Evolutionary conservation across 169 alveolate species (phyloP).

Genomic region (Cystoisospora suis): DNA sequence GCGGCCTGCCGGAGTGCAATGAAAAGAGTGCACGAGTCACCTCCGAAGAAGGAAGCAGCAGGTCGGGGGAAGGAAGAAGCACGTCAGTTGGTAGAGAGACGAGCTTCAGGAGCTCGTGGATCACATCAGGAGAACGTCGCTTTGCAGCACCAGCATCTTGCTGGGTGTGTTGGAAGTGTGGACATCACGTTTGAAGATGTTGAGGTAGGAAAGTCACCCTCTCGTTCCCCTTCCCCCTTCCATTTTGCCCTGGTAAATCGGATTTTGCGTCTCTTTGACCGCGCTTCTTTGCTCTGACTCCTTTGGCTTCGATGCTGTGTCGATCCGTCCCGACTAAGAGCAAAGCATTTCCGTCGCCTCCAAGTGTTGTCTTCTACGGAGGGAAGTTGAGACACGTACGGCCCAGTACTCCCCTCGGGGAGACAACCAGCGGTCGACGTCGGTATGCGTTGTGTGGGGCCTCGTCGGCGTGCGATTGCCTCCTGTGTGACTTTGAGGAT

Average conservation of each 20-base stretch:
- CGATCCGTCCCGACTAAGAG: too few relatives aligned
- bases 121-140: neutral
- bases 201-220: neutral
- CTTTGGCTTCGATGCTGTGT: too few relatives aligned
- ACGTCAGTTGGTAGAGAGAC: neutral
- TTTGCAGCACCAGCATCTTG: constrained; percentile 1
- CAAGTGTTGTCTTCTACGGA: too few relatives aligned
- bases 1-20: constrained; percentile 39
- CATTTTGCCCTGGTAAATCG: neutral
- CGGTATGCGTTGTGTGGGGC: too few relatives aligned
- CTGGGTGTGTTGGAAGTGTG: constrained; percentile 14
- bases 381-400: too few relatives aligned
- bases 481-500: too few relatives aligned
- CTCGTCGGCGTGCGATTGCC: too few relatives aligned
- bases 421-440: too few relatives aligned
- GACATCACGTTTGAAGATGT: constrained; percentile 9
- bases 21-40: constrained; percentile 3
- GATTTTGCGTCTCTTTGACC: too few relatives aligned
- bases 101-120: neutral
- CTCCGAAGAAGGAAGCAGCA: neutral
- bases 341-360: too few relatives aligned
- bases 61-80: neutral
- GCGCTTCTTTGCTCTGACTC: too few relatives aligned
- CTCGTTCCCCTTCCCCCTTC: neutral
- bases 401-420: too few relatives aligned